Evolutionary conservation across 2,329 filamentous ascomycete genomes (phyloP), one percentile per base, ranked within the genome.

Genomic region (Orbilia blumenaviensis): DNA sequence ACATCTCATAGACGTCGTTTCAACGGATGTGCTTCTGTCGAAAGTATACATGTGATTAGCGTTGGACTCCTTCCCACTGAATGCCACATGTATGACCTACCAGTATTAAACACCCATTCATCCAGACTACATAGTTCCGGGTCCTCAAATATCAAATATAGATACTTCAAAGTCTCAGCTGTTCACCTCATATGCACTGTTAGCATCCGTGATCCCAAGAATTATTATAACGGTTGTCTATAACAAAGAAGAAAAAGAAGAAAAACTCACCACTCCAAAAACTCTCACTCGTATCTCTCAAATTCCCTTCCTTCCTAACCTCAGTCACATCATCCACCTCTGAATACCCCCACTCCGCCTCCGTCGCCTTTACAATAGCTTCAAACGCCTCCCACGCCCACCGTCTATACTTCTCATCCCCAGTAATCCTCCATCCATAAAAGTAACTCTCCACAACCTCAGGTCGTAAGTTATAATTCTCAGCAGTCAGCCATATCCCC

Each of bases 391-490:
- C 88, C 92, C 92, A 96, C 3, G 91, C 90, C 90, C 91, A 93
- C 74, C 94, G 90, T 82, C 92, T 91, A 83, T 94, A 96, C 83
- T 89, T 91, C 32, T 84, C 79, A 75, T 94, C 87, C 2, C 90
- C 90, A 0, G 93, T 96, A 0, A 90, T 88, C 60, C 92, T 89
- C 84, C 92, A 96, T 1, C 93, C 92, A 82, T 96, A 95, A 86
- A 96, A 96, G 82, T 90, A 90, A 79, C 89, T 91, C 84, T 96
- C 93, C 38, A 96, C 86, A 2, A 94, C 92, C 83, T 96, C 93
- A 0, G 92, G 90, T 0, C 92, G 87, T 32, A 95, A 86, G 8
- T 90, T 84, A 82, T 95, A 96, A 4, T 82, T 81, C 0, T 84
- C 80, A 54, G 85, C 83, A 0, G 83, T 85, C 81, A 93, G 89